These are phyloP conservation scores for Plectosphaerella plurivora DNA, from an alignment of 2,329 filamentous ascomycete genomes.

Conservation along the genomic window DNA sequence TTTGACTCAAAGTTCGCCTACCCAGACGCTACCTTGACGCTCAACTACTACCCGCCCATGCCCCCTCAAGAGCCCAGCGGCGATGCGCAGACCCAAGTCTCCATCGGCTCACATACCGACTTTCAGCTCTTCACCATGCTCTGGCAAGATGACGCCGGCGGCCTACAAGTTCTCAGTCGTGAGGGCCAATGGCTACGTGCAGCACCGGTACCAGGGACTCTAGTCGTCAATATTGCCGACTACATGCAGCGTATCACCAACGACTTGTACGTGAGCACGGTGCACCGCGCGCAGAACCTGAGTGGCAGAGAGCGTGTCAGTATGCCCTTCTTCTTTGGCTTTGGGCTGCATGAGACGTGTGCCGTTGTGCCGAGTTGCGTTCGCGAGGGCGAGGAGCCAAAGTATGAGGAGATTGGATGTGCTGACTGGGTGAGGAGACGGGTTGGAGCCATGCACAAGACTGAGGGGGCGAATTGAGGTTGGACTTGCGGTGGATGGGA, in stretches of 20 bases:
- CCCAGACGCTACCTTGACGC: constrained; percentile 38
- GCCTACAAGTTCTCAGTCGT: constrained; percentile 36
- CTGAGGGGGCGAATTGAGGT: constrained; percentile 1
- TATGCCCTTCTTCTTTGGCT: constrained; percentile 43
- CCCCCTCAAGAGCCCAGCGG: not conserved
- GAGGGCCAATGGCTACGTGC: constrained; percentile 36
- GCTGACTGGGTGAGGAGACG: constrained; percentile 31
- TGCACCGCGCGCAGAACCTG: constrained; percentile 42
- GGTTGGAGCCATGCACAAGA: constrained; percentile 26
- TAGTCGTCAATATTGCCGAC: constrained; percentile 50
- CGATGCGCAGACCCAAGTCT: constrained; percentile 18
- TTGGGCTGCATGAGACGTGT: constrained; percentile 33
- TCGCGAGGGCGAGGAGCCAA: constrained; percentile 22
- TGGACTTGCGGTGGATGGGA: too few species aligned
- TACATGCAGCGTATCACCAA: constrained; percentile 48
- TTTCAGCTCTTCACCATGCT: constrained; percentile 47
- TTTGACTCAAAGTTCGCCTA: constrained; percentile 51
- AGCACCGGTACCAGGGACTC: constrained; percentile 31
- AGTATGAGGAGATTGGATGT: constrained; percentile 34
- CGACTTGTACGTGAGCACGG: constrained; percentile 40
- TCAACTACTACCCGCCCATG: constrained; percentile 34
- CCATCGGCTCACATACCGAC: constrained; percentile 48
- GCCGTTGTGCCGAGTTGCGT: constrained; percentile 32
- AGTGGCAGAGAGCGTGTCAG: constrained; percentile 33
- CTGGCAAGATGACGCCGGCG: constrained; percentile 35